Evolutionary conservation across 257 asterid species (phyloP), one percentile per base, ranked within the genome.

Genomic region (Buddleja alternifolia): DNA sequence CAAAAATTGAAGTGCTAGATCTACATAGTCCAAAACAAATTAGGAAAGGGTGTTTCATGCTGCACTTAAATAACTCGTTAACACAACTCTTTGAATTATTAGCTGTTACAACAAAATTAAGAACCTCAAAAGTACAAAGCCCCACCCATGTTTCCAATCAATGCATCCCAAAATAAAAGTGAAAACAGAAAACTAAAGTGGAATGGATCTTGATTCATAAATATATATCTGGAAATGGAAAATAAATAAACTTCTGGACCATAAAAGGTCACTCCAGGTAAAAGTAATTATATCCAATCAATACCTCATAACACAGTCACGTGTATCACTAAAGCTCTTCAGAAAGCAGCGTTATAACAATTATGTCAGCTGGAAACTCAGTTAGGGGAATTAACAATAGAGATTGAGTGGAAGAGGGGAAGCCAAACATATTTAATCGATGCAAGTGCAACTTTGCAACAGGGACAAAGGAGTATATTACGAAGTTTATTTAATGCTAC

Each of bases 341-440:
- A 0, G n/a, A 6, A 32, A 39, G 34, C 15, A 46, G 60, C 25
- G 55, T 34, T 37, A 37, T 15, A n/a, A 4, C 37, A 63, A 63
- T n/a, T 21, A 42, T 53, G 34, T 15, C 8, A 4, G 39, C 41
- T 36, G 3, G 6, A 21, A n/a, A 44, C 39, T 47, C 47, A 40
- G 47, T 21, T 45, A 66, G 19, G 34, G n/a, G 3, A 58, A 58
- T 24, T 50, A 20, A 50, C 23, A 60, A 57, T 15, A 37, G 42
- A 40, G 60, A 60, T 37, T 17, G 48, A 39, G 24, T 4, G n/a
- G 68, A 59, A 66, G 36, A 36, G 61, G n/a, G 36, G 32, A 50
- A 24, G 61, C 57, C 52, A 47, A 55, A 58, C 62, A 16, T 62
- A 24, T 20, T 29, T 65, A 51, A 25, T 62, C 51, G 24, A 59